Evolutionary conservation across 129 eudicot genomes (phyloP).

Genomic region (Saussurea involucrata): DNA sequence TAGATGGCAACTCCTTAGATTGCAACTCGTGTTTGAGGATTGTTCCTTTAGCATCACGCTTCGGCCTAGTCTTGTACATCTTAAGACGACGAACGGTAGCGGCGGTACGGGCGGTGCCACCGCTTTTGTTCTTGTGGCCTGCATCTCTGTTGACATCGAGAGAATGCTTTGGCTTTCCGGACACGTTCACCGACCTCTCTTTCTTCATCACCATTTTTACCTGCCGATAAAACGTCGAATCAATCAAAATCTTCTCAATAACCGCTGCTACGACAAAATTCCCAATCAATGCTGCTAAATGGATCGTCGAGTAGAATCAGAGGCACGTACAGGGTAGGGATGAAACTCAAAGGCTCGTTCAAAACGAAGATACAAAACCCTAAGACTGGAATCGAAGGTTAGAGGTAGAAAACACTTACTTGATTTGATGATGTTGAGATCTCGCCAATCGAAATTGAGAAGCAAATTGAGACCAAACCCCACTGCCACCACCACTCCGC

Average conservation of each 20-base stretch:
- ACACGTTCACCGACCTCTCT: slow-evolving; percentile 73
- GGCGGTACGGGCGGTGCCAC: slow-evolving; percentile 62
- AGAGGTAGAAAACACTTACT: not conserved
- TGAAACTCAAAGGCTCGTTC: not conserved
- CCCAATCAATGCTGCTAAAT: not conserved
- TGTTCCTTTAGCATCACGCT: slow-evolving; percentile 61
- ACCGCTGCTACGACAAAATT: not conserved
- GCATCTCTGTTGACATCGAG: slow-evolving; percentile 63
- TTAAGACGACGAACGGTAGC: slow-evolving; percentile 95
- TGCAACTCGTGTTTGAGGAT: slow-evolving; percentile 58
- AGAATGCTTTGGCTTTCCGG: slow-evolving; percentile 93
- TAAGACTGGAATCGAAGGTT: not conserved
- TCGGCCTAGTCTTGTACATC: slow-evolving; percentile 84
- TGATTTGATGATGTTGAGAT: not conserved
- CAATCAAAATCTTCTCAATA: not conserved
- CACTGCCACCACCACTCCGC: not conserved
- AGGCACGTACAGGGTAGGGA: not conserved
- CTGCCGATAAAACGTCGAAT: not conserved
- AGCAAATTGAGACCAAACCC: not conserved
- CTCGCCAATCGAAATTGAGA: not conserved
- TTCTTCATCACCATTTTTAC: slow-evolving; percentile 62
- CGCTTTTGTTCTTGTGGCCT: slow-evolving; percentile 41
- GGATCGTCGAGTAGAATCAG: not conserved
- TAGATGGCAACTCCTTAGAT: slow-evolving; percentile 66
- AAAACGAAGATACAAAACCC: not conserved